Percentiles rank a stretch among this genome's conserved stretches.
Conservation (phyloP, 257 asterid genomes). For the Solanum tarijense region DNA sequence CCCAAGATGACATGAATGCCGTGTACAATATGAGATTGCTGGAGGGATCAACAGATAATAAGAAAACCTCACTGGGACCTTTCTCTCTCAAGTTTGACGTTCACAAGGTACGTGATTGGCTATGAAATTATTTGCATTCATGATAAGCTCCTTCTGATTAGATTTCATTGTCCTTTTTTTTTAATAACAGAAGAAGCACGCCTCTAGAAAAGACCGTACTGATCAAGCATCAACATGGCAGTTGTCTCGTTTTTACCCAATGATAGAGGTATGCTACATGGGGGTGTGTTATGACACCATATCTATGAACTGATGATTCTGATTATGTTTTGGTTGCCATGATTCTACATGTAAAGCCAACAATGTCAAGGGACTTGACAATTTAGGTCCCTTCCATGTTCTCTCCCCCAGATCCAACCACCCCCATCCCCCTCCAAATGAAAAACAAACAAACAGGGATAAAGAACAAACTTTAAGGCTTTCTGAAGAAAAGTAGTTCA, state of each 20-base stretch:
- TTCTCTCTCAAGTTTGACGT: conserved; percentile 87
- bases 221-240: conserved; percentile 82
- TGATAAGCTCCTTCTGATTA: conserved; percentile 6
- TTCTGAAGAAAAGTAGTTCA: neutral
- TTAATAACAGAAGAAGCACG: conserved; percentile 68
- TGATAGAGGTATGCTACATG: conserved; percentile 61
- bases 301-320: neutral
- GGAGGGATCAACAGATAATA: conserved; percentile 61
- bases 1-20: conserved; percentile 76
- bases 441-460: neutral
- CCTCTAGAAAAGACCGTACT: conserved; percentile 78
- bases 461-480: neutral
- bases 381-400: neutral
- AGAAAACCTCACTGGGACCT: conserved; percentile 59
- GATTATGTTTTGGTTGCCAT: neutral
- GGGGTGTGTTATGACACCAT: neutral
- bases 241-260: conserved; percentile 88
- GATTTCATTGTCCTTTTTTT: neutral
- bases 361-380: neutral
- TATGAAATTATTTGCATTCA: conserved; percentile 1
- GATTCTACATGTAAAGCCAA: neutral
- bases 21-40: conserved; percentile 91
- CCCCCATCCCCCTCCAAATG: neutral
- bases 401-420: neutral
- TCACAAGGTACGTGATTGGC: conserved; percentile 55